Evolutionary conservation across 192 early-diverging fungal genomes (phyloP).

Genomic region (Gigaspora rosea): DNA sequence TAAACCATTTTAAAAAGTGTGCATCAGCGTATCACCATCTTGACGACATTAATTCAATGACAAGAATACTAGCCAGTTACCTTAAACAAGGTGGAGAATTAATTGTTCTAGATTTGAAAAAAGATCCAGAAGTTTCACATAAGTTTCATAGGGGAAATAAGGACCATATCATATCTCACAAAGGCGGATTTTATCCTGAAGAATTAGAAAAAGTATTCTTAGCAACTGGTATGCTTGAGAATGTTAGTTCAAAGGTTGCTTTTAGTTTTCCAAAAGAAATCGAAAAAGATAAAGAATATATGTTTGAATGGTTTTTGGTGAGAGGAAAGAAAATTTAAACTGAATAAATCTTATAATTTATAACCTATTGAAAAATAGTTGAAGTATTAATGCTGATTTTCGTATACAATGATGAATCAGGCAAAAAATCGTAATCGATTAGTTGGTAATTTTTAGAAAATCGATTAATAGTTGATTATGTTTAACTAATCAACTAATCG

Average conservation of each 20-base stretch:
- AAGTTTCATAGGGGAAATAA: conserved; percentile 9
- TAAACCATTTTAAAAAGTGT: conserved; percentile 3
- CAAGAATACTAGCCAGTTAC: conserved; percentile 12
- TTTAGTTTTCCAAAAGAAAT: not conserved
- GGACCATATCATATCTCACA: not conserved
- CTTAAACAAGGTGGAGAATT: conserved; percentile 24
- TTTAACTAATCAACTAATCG: too few relatives aligned
- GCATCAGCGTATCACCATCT: conserved; percentile 31
- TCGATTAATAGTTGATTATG: too few relatives aligned
- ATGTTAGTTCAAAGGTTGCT: not conserved
- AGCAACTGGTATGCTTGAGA: not conserved
- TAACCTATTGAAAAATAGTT: too few relatives aligned
- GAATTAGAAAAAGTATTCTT: conserved; percentile 5
- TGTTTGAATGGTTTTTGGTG: conserved; percentile 10
- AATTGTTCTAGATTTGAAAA: conserved; percentile 21
- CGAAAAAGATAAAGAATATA: not conserved
- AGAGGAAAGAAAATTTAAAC: conserved; percentile 17
- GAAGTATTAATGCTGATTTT: too few relatives aligned
- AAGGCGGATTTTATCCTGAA: conserved; percentile 22
- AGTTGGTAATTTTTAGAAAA: too few relatives aligned
- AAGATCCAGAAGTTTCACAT: not conserved
- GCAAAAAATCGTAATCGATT: too few relatives aligned
- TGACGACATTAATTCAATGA: not conserved
- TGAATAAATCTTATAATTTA: not conserved
- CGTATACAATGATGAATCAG: too few relatives aligned